Evolutionary conservation across 2,329 filamentous ascomycete genomes (phyloP).

Genomic region (Ophiosphaerella korrae): DNA sequence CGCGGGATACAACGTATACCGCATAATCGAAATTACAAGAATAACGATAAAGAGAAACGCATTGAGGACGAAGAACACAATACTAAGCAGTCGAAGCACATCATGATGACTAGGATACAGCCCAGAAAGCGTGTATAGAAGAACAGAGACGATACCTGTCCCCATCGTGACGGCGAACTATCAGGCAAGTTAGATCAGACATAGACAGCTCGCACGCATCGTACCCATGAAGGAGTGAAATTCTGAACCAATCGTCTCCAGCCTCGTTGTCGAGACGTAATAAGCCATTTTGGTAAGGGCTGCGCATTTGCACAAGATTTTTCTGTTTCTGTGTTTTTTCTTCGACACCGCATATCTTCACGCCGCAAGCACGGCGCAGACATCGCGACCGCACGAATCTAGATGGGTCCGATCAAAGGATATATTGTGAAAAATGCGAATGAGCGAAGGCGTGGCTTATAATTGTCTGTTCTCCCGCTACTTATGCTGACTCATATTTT

Average conservation of each 20-base stretch:
- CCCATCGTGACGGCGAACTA: slow-evolving; percentile 34
- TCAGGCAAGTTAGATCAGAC: background rate
- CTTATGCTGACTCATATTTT: background rate
- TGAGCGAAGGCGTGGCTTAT: no score
- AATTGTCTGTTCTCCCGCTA: no score
- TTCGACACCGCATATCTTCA: background rate
- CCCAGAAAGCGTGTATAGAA: slow-evolving; percentile 63
- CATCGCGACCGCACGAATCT: no score
- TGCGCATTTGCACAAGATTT: slow-evolving; percentile 1
- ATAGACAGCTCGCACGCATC: background rate
- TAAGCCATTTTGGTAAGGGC: slow-evolving; percentile 29
- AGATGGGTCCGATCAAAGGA: no score
- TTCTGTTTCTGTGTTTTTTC: background rate
- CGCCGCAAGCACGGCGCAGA: no score
- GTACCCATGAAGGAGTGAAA: slow-evolving; percentile 44
- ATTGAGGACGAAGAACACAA: slow-evolving; percentile 66
- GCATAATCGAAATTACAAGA: slow-evolving; percentile 58
- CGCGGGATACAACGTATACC: slow-evolving; percentile 68
- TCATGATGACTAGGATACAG: slow-evolving; percentile 56
- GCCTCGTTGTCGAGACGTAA: slow-evolving; percentile 25
- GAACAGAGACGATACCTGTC: slow-evolving; percentile 53
- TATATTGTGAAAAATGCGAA: no score
- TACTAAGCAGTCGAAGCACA: slow-evolving; percentile 60
- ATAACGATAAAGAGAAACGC: slow-evolving; percentile 61
- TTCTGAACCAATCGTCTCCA: slow-evolving; percentile 42